Percentiles rank a stretch among this genome's conserved stretches.
These are phyloP conservation scores for Teunomyces tritomae DNA, from an alignment of 805 yeast genomes.

Conservation along the genomic window DNA sequence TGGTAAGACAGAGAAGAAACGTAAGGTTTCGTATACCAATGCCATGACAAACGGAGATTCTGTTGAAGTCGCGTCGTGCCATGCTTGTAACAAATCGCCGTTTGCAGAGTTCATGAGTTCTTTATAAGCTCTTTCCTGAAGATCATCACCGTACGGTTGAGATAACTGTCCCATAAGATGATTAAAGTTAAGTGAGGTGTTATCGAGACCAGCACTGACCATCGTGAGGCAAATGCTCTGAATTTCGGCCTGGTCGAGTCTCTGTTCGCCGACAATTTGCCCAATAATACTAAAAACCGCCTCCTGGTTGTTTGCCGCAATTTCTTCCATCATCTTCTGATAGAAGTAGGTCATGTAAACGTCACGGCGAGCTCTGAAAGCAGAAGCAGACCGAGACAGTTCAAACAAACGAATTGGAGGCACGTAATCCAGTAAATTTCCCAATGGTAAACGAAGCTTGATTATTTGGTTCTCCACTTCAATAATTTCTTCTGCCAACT, in stretches of 20 bases:
- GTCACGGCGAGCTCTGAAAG: constrained; percentile 42
- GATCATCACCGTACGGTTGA: constrained; percentile 32
- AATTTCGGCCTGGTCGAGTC: constrained; percentile 38
- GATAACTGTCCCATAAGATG: constrained; percentile 62
- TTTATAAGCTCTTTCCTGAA: constrained; percentile 45
- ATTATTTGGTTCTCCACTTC: constrained; percentile 56
- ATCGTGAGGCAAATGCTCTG: constrained; percentile 65
- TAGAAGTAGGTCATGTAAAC: constrained; percentile 44
- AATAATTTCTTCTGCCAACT: constrained; percentile 50
- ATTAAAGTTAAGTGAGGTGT: constrained; percentile 61
- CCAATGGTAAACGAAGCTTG: constrained; percentile 54
- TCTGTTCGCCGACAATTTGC: constrained; percentile 10
- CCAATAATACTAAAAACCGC: constrained; percentile 28
- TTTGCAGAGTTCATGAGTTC: constrained; percentile 38
- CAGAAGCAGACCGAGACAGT: constrained; percentile 12
- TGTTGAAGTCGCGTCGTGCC: constrained; percentile 25
- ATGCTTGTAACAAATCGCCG: constrained; percentile 30
- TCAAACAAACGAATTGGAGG: constrained; percentile 42
- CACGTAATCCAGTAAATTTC: constrained; percentile 54
- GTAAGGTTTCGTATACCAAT: constrained; percentile 57
- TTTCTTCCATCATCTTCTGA: constrained; percentile 10
- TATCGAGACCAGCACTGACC: constrained; percentile 80
- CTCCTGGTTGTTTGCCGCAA: constrained; percentile 19
- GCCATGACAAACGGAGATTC: constrained; percentile 54
- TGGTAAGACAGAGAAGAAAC: constrained; percentile 66